Base-by-base conservation (phyloP, 1,284 basidiomycete species). In the Cerioporus squamosus region DNA sequence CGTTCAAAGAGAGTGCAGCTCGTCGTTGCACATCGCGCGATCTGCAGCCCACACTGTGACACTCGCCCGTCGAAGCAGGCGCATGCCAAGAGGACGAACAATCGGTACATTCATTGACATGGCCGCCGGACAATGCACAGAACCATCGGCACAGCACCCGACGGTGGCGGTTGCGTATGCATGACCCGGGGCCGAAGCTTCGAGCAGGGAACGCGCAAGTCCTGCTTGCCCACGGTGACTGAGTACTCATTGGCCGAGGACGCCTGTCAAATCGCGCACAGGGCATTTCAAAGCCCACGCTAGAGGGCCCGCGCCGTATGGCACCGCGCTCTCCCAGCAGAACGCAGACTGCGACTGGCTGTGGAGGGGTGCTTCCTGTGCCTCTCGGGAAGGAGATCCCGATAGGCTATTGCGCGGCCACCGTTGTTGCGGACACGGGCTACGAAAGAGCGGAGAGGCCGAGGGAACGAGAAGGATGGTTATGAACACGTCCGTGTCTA, bases 401-500 rank as follows among this genome's bases (percentile, higher is more conserved):
- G 62, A 64, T 64, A 66, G 57, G 62, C 57, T 62, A 62, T 59
- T 56, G 57, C 63, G 55, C 63, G 60, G 49, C 52, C 45, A 48
- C 60, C 55, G 45, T 44, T 51, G 48, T 44, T 50, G 64, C 54
- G 59, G 59, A 50, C 55, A 58, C 60, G 64, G 64, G 24, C 53
- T 53, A 61, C 44, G 52, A 54, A 51, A 48, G 53, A 62, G 63
- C 63, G 63, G 63, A 56, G 52, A 38, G 57, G 45, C 60, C 63
- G 63, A 58, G 63, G 63, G 63, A 64, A 64, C 47, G 51, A 51
- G 57, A 43, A 53, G 56, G 54, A 55, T 64, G 63, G 45, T 58
- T 64, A 62, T 62, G 63, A 62, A 58, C 63, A 59, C 63, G 60
- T 43, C 63, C 63, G 63, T 64, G 63, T 64, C 63, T 64, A 64